Conservation (phyloP, 352 stramenopile species). For the Phytophthora podocarpi region DNA sequence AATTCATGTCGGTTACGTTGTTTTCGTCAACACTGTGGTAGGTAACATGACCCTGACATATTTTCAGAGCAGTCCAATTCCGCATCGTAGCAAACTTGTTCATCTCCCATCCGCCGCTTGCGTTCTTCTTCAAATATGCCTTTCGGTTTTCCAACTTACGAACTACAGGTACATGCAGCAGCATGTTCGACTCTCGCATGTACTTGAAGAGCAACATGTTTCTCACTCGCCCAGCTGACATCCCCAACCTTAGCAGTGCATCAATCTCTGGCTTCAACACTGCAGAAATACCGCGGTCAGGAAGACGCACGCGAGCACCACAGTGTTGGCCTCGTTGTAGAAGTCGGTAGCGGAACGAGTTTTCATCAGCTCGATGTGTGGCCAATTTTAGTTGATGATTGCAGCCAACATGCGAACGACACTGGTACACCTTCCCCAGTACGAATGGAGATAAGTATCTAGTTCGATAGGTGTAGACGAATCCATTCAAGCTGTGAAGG, state of each 20-base stretch:
- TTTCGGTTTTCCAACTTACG: conserved; percentile 14
- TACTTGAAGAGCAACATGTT: conserved; percentile 14
- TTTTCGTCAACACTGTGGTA: background rate
- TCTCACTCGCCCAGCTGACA: background rate
- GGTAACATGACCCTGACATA: background rate
- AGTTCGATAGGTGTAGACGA: conserved; percentile 5
- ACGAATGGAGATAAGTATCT: background rate
- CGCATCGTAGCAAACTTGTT: background rate
- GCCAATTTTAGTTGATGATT: no score
- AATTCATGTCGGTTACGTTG: background rate
- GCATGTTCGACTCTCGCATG: background rate
- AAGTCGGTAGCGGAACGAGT: background rate
- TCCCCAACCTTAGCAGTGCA: conserved; percentile 8
- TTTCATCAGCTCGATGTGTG: background rate
- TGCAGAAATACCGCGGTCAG: background rate
- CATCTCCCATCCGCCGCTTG: conserved; percentile 2
- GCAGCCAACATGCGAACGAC: conserved; percentile 3
- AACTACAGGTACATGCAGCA: background rate
- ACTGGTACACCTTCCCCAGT: background rate
- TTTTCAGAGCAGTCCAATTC: background rate
- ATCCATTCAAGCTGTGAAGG: background rate
- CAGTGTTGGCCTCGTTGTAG: background rate
- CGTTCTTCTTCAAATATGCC: background rate
- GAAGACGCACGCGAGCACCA: background rate
- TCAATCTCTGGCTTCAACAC: conserved; percentile 11